Evolutionary conservation across 2,329 filamentous ascomycete species (phyloP).

Genomic region (Akanthomyces uredinophilus): DNA sequence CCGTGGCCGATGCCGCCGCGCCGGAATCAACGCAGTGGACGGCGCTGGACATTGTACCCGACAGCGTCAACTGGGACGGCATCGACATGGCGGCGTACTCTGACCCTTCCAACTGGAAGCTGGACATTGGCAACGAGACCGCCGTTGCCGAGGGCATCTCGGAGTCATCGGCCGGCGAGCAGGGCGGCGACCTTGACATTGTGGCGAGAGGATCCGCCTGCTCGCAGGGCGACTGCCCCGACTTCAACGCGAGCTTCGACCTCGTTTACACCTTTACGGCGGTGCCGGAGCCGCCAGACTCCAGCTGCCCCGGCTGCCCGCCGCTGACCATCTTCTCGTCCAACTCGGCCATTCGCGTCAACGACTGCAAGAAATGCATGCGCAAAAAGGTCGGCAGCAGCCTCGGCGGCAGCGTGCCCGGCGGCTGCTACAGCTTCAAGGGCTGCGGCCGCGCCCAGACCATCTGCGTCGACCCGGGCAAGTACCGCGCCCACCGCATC

Average conservation of each 20-base stretch:
- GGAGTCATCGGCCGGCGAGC: no score
- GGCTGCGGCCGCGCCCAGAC: constrained; percentile 10
- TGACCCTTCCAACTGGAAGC: not conserved
- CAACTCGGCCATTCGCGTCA: constrained; percentile 12
- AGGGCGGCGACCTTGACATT: no score
- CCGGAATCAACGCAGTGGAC: not conserved
- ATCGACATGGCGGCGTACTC: not conserved
- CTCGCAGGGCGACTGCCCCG: constrained; percentile 15
- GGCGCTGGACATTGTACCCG: not conserved
- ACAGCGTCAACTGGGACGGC: not conserved
- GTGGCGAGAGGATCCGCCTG: no score
- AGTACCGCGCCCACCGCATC: constrained; percentile 15
- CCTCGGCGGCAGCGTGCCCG: not conserved
- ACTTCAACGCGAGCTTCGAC: constrained; percentile 12
- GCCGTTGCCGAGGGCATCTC: not conserved
- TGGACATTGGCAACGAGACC: not conserved
- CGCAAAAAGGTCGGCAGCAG: constrained; percentile 1
- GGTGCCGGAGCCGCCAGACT: not conserved
- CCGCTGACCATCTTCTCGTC: constrained; percentile 12
- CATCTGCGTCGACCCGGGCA: constrained; percentile 16
- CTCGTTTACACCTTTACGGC: constrained; percentile 13
- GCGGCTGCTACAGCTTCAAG: constrained; percentile 12
- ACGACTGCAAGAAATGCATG: constrained; percentile 10
- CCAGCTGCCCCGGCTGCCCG: constrained; percentile 5
- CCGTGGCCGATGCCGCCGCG: not conserved